A percentile compares a stretch with the other conserved stretches of the same genome.
These are phyloP conservation scores for Clavispora vitiphila DNA, from an alignment of 805 yeast genomes.

Conservation along the genomic window DNA sequence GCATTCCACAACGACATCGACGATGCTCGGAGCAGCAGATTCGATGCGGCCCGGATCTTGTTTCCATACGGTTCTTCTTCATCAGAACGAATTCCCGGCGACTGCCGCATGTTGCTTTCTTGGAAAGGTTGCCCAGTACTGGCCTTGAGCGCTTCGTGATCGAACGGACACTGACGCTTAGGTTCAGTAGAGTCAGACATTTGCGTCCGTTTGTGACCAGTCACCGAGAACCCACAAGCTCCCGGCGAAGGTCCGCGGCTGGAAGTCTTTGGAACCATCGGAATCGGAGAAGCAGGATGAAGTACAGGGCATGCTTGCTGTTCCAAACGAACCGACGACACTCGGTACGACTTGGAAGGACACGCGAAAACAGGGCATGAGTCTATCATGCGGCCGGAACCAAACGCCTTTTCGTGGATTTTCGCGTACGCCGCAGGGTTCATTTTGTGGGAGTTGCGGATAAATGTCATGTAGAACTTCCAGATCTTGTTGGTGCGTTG, in stretches of 20 bases:
- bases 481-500: conserved; percentile 24
- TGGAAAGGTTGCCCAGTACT: conserved; percentile 1
- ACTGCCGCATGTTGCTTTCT: conserved; percentile 1
- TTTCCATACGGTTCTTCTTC: background rate
- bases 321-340: conserved; percentile 14
- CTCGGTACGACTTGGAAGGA: conserved; percentile 24
- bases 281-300: conserved; percentile 2
- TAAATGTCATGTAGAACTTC: conserved; percentile 36
- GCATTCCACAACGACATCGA: conserved; percentile 1
- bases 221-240: conserved; percentile 6
- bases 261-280: conserved; percentile 14
- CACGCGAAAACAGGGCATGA: conserved; percentile 14
- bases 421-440: conserved; percentile 28
- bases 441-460: conserved; percentile 25
- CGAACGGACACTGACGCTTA: conserved; percentile 31
- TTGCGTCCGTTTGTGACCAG: background rate
- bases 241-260: background rate
- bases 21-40: background rate
- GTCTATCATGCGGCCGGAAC: conserved; percentile 11
- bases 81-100: background rate
- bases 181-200: background rate
- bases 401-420: conserved; percentile 15
- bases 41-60: conserved; percentile 2
- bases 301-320: conserved; percentile 16
- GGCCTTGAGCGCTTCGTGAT: conserved; percentile 15